Conservation (phyloP, 2,329 filamentous ascomycete species). For the Botrytis galanthina region DNA sequence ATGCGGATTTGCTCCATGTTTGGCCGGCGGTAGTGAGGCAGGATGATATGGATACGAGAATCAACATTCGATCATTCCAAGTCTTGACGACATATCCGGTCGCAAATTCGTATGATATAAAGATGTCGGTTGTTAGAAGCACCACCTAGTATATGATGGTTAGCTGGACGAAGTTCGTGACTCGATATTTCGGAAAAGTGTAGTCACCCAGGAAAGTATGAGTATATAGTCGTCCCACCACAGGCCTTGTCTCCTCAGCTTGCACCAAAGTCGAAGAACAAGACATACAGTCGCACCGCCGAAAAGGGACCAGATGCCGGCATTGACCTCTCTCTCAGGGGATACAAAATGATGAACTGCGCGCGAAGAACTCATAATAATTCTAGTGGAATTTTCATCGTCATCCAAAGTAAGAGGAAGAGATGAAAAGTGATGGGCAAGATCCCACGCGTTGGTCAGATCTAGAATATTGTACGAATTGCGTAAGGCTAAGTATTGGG, state of each 20-base stretch:
- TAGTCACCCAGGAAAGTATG: constrained; percentile 26
- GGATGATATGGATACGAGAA: constrained; percentile 46
- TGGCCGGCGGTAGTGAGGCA: constrained; percentile 37
- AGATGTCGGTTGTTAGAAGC: constrained; percentile 45
- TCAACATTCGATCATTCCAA: constrained; percentile 54
- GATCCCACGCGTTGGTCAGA: constrained; percentile 2
- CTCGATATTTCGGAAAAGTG: background rate
- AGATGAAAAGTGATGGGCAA: background rate
- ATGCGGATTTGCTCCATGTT: constrained; percentile 43
- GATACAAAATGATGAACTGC: constrained; percentile 24
- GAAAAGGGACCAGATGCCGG: constrained; percentile 28
- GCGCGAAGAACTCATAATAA: constrained; percentile 23
- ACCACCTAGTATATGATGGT: constrained; percentile 38
- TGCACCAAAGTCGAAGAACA: constrained; percentile 25
- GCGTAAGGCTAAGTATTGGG: background rate
- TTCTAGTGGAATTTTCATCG: background rate
- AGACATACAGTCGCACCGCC: constrained; percentile 26
- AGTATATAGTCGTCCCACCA: constrained; percentile 32
- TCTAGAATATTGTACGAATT: background rate
- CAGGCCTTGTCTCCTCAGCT: constrained; percentile 25
- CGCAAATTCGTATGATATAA: constrained; percentile 48
- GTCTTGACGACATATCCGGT: constrained; percentile 48
- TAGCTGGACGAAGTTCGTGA: background rate
- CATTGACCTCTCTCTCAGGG: constrained; percentile 26
- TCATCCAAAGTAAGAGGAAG: background rate